These are phyloP conservation scores for Candida loeiensis DNA, from an alignment of 805 yeast genomes.

Conservation along the genomic window DNA sequence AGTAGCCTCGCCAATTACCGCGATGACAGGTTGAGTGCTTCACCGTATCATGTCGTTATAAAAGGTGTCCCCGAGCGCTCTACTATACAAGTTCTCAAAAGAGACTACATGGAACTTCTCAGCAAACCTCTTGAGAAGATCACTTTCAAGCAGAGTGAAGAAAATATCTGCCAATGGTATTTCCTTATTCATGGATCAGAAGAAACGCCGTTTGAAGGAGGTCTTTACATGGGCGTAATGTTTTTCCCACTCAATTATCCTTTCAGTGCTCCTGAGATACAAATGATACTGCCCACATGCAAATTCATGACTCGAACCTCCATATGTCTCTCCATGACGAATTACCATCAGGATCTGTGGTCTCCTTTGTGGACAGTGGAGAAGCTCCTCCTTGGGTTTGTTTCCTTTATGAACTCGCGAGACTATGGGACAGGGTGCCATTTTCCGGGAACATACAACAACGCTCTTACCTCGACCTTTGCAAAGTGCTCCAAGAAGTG, in stretches of 20 bases:
- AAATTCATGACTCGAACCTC: slow-evolving; percentile 11
- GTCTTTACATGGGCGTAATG: slow-evolving; percentile 15
- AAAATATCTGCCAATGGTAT: slow-evolving; percentile 15
- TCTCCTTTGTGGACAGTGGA: slow-evolving; percentile 17
- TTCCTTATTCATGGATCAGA: slow-evolving; percentile 14
- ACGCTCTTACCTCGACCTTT: background rate
- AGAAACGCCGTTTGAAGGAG: slow-evolving; percentile 13
- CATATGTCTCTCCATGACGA: slow-evolving; percentile 14
- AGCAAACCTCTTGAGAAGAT: slow-evolving; percentile 10
- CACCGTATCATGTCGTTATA: slow-evolving; percentile 1
- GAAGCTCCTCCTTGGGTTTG: slow-evolving; percentile 14
- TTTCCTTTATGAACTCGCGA: slow-evolving; percentile 15
- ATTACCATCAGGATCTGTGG: slow-evolving; percentile 16
- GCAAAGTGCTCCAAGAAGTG: slow-evolving; percentile 14
- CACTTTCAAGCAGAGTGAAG: slow-evolving; percentile 13
- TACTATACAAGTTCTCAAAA: slow-evolving; percentile 6
- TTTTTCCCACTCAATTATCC: slow-evolving; percentile 16
- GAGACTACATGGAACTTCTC: slow-evolving; percentile 10
- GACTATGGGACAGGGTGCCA: slow-evolving; percentile 14
- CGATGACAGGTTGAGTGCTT: background rate
- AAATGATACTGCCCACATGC: slow-evolving; percentile 18
- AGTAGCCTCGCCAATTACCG: background rate
- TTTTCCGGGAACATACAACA: background rate
- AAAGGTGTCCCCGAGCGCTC: slow-evolving; percentile 3
- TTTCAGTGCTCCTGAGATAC: slow-evolving; percentile 17